Base-by-base conservation (phyloP, 2,329 filamentous ascomycete species). In the Penicillium sp. region DNA sequence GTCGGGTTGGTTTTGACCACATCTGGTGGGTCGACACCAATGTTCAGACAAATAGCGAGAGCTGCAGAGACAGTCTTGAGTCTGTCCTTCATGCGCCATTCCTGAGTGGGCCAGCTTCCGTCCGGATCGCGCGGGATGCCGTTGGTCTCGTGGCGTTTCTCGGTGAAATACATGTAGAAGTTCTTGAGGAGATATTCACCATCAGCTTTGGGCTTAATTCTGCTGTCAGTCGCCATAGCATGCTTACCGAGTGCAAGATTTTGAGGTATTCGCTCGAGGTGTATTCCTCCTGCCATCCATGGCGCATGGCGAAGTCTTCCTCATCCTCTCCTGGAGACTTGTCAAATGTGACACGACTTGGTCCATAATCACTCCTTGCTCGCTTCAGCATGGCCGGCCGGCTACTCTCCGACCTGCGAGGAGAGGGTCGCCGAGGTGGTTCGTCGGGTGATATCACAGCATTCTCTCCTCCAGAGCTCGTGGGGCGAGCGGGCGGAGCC, bases 111-210 rank as follows among this genome's bases (percentile, higher is more conserved):
- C 54, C 86, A 84, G 64, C 77, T 79, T 57, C 79, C 79, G 22
- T 73, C 74, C 19, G 81, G 79, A 59, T 79, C 78, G 72, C 92
- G 91, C 16, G 92, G 91, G 66, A 93, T 92, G 22, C 92, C 95
- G 37, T 92, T 94, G 22, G 92, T 95, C 74, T 98, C 95, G 77
- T 99, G 95, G 54, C 94, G 89, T 77, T 98, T 98, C 77, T 99
- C 95, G 63, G 94, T 97, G 77, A 91, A 99, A 78, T 99, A 99
- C 94, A 98, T 98, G 81, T 96, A 98, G 87, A 96, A 99, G 66
- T 92, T 96, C 90, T 96, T 16, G 10, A 10, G 76, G 56, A 60
- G 35, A 33, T n/a, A 57, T 58, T 62, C 60, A 60, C 66, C 39
- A 54, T 63, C 58, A 65, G 63, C 33, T 60, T 39, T 31, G 16